Base-by-base conservation (phyloP, 2,329 filamentous ascomycete genomes). In the Clonostachys byssicola region DNA sequence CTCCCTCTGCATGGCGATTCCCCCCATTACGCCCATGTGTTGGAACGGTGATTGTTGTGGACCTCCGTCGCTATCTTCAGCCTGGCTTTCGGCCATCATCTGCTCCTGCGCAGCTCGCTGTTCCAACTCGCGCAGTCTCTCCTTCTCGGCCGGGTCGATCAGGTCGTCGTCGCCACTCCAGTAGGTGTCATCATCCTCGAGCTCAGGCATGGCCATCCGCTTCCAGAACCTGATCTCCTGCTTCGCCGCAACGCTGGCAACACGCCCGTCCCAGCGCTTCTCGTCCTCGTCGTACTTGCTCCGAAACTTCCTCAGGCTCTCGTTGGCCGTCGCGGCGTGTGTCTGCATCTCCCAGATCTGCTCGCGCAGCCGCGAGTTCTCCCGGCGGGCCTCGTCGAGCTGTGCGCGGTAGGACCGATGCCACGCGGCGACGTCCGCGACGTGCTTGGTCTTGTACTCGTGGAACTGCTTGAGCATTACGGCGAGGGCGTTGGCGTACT, bases 331-430 rank as follows among this genome's bases (percentile, higher is more conserved):
- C 42, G 72, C 72, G 20, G 83, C 82, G 54, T 80, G 77, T 39
- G 74, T 72, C 57, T 84, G 79, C 79, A 85, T 83, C 54, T 83
- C 79, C 74, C 80, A 83, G 56, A 86, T 83, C 62, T 85, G 80
- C 56, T 83, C 79, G 45, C 82, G 78, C 45, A 86, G 72, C 3
- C 75, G 73, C 50, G 73, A 72, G 57, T 86, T 86, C 66, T 85
- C 82, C 53, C 78, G 78, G 5, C 83, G 80, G 42, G 82, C 80
- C 58, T 83, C 80, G 54, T 81, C 80, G 36, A 86, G 75, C 65
- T 86, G 83, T 23, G 74, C 66, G 8, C 83, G 78, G 68, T 86
- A 86, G 49, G 78, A 83, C 47, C 75, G 78, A 67, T 86, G 83
- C 83, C 83, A 86, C 18, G 78, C 65, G 6, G 78, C 71, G 16